A percentile compares a stretch with the other conserved stretches of the same genome.
These are phyloP conservation scores for Oryza meridionalis DNA, from an alignment of 176 grass and related monocot genomes.

Conservation along the genomic window DNA sequence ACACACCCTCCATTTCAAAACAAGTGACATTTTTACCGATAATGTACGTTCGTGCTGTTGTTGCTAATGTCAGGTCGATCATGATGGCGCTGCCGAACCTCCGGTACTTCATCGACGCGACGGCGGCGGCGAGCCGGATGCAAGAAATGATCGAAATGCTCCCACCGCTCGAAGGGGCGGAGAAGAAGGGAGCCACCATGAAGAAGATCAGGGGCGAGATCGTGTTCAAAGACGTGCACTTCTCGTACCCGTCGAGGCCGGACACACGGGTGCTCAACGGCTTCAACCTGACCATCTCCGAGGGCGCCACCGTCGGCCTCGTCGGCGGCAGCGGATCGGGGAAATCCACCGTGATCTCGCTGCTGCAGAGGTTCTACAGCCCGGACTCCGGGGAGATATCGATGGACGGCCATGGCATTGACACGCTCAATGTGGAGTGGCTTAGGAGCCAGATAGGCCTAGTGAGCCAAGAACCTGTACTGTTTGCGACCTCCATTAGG, in stretches of 20 bases:
- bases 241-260: constrained; percentile 60
- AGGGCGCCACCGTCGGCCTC: constrained; percentile 54
- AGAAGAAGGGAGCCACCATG: constrained; percentile 38
- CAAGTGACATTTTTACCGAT: neutral
- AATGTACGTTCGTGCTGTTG: too few relatives aligned
- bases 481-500: constrained; percentile 61
- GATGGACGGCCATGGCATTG: constrained; percentile 52
- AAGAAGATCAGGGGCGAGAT: constrained; percentile 29
- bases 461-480: constrained; percentile 60
- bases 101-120: constrained; percentile 46
- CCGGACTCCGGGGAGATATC: constrained; percentile 40
- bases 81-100: constrained; percentile 50
- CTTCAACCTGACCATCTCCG: constrained; percentile 40
- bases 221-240: constrained; percentile 51
- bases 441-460: constrained; percentile 62
- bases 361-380: constrained; percentile 68
- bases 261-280: constrained; percentile 49
- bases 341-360: constrained; percentile 60
- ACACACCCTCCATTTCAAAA: neutral
- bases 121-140: constrained; percentile 40
- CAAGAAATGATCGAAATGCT: constrained; percentile 39
- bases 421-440: constrained; percentile 48
- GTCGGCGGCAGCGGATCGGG: constrained; percentile 60
- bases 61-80: constrained; percentile 29
- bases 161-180: constrained; percentile 9